Evolutionary conservation across 1,284 basidiomycete species (phyloP).

Genomic region (Exsudoporus floridanus): DNA sequence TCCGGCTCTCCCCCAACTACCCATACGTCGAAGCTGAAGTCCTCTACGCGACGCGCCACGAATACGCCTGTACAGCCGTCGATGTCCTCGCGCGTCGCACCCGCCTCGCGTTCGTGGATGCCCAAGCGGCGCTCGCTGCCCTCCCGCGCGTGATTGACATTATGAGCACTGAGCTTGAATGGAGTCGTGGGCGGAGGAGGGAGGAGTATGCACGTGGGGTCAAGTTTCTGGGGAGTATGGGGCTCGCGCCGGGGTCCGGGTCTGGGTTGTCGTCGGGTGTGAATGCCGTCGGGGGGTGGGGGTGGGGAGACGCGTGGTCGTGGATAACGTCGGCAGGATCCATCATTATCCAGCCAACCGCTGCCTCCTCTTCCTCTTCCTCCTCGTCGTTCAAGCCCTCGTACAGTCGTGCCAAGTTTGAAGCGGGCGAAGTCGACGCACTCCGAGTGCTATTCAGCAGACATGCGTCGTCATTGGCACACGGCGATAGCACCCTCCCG

Average conservation of each 20-base stretch:
- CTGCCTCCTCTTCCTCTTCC: constrained; percentile 12
- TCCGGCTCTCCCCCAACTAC: constrained; percentile 73
- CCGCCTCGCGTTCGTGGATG: constrained; percentile 91
- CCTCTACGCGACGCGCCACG: constrained; percentile 85
- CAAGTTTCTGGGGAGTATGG: constrained; percentile 77
- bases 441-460: constrained; percentile 58
- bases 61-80: constrained; percentile 88
- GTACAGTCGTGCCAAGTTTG: constrained; percentile 63
- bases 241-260: constrained; percentile 47
- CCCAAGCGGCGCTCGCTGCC: constrained; percentile 80
- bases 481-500: too few species aligned
- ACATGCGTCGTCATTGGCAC: constrained; percentile 33
- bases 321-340: neutral
- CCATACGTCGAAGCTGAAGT: constrained; percentile 95
- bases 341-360: constrained; percentile 26
- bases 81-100: constrained; percentile 94
- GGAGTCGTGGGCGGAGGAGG: constrained; percentile 61
- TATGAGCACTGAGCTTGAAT: constrained; percentile 85
- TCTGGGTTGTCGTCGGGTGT: constrained; percentile 17
- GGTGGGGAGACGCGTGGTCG: neutral
- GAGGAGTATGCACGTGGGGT: constrained; percentile 62
- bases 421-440: constrained; percentile 64
- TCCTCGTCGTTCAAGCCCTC: constrained; percentile 23
- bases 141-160: constrained; percentile 89
- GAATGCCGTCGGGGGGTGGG: neutral